These are phyloP conservation scores for Xylaria scruposa DNA, from an alignment of 495 filamentous ascomycete genomes.

Conservation along the genomic window DNA sequence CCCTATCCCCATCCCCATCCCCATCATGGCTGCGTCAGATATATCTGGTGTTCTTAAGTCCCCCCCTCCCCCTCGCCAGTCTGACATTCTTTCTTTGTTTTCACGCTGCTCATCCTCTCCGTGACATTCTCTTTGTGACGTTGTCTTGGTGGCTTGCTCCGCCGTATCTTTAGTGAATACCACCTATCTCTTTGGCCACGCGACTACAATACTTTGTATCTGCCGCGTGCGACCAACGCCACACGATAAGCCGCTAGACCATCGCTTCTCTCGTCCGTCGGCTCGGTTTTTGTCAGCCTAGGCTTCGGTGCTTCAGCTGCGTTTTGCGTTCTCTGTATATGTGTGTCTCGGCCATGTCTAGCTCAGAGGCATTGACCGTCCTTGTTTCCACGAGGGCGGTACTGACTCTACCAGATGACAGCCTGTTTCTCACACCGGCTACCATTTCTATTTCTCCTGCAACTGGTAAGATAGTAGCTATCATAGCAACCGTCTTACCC, in stretches of 20 bases:
- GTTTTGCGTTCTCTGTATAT: constrained; percentile 9
- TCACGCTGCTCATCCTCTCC: background rate
- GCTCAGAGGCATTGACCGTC: constrained; percentile 56
- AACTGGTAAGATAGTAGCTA: constrained; percentile 84
- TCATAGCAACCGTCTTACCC: constrained; percentile 76
- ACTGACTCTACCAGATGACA: constrained; percentile 69
- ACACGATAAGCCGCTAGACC: background rate
- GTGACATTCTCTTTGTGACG: background rate
- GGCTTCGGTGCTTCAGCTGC: background rate
- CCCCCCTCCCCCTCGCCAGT: background rate
- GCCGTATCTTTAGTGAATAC: background rate
- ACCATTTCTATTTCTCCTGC: constrained; percentile 79
- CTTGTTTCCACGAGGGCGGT: constrained; percentile 85
- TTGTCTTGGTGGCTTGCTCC: background rate
- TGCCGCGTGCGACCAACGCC: background rate
- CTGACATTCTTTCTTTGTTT: background rate
- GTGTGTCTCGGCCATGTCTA: constrained; percentile 16
- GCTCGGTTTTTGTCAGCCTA: background rate
- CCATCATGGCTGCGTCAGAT: constrained; percentile 24
- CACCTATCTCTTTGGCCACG: background rate
- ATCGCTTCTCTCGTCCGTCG: background rate
- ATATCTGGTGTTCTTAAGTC: background rate
- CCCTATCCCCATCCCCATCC: background rate
- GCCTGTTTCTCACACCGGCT: constrained; percentile 59
- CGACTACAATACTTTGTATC: background rate